Percentiles rank a stretch among this genome's conserved stretches.
These are phyloP conservation scores for Termitomyces sp. DNA, from an alignment of 768 basidiomycete genomes.

Conservation along the genomic window DNA sequence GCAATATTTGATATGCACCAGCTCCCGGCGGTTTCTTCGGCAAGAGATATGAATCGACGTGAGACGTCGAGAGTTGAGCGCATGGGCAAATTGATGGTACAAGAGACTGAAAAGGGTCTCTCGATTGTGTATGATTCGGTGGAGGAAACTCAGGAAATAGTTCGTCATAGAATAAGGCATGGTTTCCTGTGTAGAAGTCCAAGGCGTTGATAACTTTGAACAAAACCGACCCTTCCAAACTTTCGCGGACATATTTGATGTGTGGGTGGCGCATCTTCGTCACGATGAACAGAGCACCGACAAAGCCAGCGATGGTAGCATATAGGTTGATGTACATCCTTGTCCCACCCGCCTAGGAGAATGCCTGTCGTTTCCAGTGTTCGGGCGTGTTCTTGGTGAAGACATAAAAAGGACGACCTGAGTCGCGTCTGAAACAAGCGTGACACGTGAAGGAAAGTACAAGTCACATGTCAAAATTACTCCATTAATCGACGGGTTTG, in stretches of 20 bases:
- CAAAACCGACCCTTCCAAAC: not conserved
- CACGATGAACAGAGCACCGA: not conserved
- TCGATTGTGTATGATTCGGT: not conserved
- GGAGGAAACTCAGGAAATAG: not conserved
- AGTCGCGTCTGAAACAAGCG: slow-evolving; percentile 2
- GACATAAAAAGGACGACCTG: not conserved
- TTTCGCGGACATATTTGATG: not conserved
- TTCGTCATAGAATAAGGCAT: not conserved
- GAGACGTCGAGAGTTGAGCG: not conserved
- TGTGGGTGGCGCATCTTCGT: slow-evolving; percentile 9
- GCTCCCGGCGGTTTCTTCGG: not conserved
- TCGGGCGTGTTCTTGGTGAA: not conserved
- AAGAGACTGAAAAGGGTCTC: not conserved
- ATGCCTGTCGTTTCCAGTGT: not conserved
- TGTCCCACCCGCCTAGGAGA: not conserved
- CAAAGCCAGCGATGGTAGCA: not conserved
- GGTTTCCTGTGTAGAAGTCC: slow-evolving; percentile 7
- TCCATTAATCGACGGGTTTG: not conserved
- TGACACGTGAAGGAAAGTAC: not conserved
- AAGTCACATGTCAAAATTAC: not conserved
- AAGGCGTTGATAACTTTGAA: slow-evolving; percentile 1
- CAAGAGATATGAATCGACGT: not conserved
- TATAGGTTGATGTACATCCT: not conserved
- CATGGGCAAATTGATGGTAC: not conserved
- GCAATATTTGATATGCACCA: not conserved